Base-by-base conservation (phyloP, 1,139 yeast genomes). In the Candida sojae region DNA sequence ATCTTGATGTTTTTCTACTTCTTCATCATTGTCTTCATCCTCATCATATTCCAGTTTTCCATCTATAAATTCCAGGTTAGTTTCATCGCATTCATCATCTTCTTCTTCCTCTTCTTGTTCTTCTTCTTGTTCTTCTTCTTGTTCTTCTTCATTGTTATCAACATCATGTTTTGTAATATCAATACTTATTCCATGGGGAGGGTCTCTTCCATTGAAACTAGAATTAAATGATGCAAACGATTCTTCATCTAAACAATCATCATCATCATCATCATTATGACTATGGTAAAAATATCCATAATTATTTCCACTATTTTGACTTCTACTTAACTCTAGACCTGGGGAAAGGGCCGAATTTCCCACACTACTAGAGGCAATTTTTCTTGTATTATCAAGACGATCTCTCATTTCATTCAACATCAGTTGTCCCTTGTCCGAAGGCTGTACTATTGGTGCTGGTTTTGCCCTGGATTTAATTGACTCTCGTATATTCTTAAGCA, bases 341-440 rank as follows among this genome's bases (percentile, higher is more conserved):
- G 53, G 45, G 17, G 43, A 34, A 11, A 42, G 13, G 6, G 33
- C 17, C 31, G 47, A 40, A 42, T 42, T 49, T 2, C 40, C 39
- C 34, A 43, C 32, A 25, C 49, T 52, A 40, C 34, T 41, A 7
- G 53, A 45, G 8, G 52, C 49, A 8, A 39, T 39, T 32, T 41
- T 53, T 47, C 48, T 39, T 13, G 48, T 44, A 23, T 47, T 49
- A 42, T 67, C 68, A 17, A 68, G 63, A 36, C 70, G 59, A 30
- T 64, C 67, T 48, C 71, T 53, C 35, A 68, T 60, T 37, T 59
- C 68, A 41, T 55, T 56, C 17, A 68, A 52, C 26, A 55, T 47
- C 43, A 52, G 25, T 48, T 55, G 43, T 46, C 55, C 44, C 48
- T 60, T 37, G 35, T 49, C 13, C 35, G 41, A 26, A 46, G 43